A percentile compares a stretch with the other conserved stretches of the same genome.
These are phyloP conservation scores for Boletus rubescentipes DNA, from an alignment of 768 basidiomycete species.

Conservation along the genomic window DNA sequence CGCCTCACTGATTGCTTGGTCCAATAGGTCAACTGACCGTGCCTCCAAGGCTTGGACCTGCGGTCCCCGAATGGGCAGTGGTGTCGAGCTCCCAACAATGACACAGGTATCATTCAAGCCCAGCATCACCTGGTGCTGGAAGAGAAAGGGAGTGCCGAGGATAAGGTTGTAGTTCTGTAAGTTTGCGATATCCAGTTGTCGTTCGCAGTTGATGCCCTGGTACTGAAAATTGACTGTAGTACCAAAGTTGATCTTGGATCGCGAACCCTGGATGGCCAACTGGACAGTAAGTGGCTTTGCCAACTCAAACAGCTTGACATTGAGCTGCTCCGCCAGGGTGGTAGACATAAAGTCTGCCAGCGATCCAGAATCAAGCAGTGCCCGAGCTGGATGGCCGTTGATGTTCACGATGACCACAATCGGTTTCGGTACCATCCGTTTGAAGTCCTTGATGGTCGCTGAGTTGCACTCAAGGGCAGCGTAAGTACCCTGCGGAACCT, in stretches of 20 bases:
- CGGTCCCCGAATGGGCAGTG: too few species aligned
- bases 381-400: conserved; percentile 16
- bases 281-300: conserved; percentile 28
- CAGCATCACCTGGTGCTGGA: conserved; percentile 27
- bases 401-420: conserved; percentile 11
- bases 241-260: conserved; percentile 23
- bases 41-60: too few species aligned
- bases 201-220: conserved; percentile 14
- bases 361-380: conserved; percentile 27
- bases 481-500: background rate
- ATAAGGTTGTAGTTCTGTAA: conserved; percentile 40
- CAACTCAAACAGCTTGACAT: conserved; percentile 4
- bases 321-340: conserved; percentile 28
- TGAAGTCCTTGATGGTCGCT: accelerated
- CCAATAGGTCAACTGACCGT: too few species aligned
- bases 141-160: conserved; percentile 40
- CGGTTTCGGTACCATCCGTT: conserved; percentile 3
- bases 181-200: conserved; percentile 39
- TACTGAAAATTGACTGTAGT: background rate
- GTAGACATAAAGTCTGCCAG: conserved; percentile 34
- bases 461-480: background rate
- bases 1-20: too few species aligned
- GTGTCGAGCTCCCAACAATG: too few species aligned
- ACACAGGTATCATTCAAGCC: background rate
- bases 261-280: conserved; percentile 32